Evolutionary conservation across 768 basidiomycete species (phyloP).

Genomic region (Mycena epipterygia): DNA sequence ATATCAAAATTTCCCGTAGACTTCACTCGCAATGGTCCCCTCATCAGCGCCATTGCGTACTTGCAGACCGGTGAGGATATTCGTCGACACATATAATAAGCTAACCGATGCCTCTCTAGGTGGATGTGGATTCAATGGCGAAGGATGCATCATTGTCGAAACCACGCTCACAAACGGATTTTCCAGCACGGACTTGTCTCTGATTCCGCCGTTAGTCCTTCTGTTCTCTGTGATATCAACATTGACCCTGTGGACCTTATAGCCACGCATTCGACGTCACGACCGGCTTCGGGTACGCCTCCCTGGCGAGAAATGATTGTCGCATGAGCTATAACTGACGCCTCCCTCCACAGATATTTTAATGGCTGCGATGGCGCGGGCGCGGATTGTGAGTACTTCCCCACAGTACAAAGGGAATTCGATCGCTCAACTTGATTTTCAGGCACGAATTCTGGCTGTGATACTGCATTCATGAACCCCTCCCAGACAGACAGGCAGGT

Average conservation of each 20-base stretch:
- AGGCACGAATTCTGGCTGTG: conserved; percentile 54
- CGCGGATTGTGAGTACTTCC: conserved; percentile 52
- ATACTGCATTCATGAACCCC: conserved; percentile 53
- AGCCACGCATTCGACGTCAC: conserved; percentile 58
- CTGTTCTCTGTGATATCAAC: background rate
- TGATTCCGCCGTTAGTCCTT: conserved; percentile 48
- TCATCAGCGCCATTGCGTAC: conserved; percentile 47
- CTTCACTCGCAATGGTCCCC: conserved; percentile 44
- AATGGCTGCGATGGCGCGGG: conserved; percentile 59
- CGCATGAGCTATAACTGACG: background rate
- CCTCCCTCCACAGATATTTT: conserved; percentile 49
- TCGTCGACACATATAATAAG: background rate
- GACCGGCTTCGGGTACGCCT: conserved; percentile 54
- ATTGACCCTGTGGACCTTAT: conserved; percentile 1
- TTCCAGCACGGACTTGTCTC: conserved; percentile 51
- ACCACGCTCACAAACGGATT: conserved; percentile 48
- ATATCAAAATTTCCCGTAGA: too few relatives aligned
- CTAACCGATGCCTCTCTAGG: conserved; percentile 41
- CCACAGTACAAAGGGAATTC: background rate
- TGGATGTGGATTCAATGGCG: conserved; percentile 51
- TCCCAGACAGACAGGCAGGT: conserved; percentile 55
- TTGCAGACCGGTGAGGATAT: conserved; percentile 22
- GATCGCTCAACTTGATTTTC: background rate
- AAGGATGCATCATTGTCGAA: conserved; percentile 52
- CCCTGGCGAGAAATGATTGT: background rate